phyloP scores from a whole-genome alignment of 1,284 basidiomycete genomes.

The Somion occarium region DNA sequence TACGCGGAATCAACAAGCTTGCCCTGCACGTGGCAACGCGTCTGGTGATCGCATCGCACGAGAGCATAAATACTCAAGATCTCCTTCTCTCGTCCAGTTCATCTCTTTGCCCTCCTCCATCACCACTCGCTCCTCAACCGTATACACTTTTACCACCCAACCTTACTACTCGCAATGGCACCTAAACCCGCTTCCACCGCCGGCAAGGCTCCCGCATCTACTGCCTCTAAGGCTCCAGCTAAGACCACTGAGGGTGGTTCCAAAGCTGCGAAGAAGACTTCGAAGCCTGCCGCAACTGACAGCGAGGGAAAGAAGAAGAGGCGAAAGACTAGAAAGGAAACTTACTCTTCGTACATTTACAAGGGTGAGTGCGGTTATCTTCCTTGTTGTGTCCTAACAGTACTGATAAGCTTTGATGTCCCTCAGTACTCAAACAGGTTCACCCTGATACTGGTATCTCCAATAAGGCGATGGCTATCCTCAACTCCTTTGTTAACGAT shows the following conservation, averaged over 20 bases:
- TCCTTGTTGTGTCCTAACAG: conserved; percentile 10
- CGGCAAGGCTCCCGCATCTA: conserved; percentile 77
- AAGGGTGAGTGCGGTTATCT: conserved; percentile 58
- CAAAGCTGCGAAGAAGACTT: conserved; percentile 85
- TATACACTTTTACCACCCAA: conserved; percentile 12
- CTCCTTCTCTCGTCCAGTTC: conserved; percentile 9
- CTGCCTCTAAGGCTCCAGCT: conserved; percentile 71
- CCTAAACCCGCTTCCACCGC: conserved; percentile 82
- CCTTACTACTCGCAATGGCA: conserved; percentile 44
- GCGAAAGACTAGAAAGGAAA: conserved; percentile 87
- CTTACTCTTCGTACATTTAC: conserved; percentile 94
- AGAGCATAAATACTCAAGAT: conserved; percentile 8
- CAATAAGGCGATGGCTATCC: conserved; percentile 95
- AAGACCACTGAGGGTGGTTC: conserved; percentile 61
- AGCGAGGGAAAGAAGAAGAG: conserved; percentile 83
- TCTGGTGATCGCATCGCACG: conserved; percentile 3
- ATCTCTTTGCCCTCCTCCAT: conserved; percentile 10
- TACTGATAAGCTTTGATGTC: conserved; percentile 1
- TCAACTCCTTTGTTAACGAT: conserved; percentile 92
- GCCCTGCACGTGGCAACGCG: conserved; percentile 8
- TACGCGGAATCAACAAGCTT: conserved; percentile 13
- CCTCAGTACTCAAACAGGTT: conserved; percentile 79
- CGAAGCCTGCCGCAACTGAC: conserved; percentile 57
- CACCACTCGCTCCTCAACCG: conserved; percentile 10
- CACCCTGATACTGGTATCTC: conserved; percentile 97